These are phyloP conservation scores for Lepidium aucheri DNA, from an alignment of 345 rosid species.

Conservation along the genomic window DNA sequence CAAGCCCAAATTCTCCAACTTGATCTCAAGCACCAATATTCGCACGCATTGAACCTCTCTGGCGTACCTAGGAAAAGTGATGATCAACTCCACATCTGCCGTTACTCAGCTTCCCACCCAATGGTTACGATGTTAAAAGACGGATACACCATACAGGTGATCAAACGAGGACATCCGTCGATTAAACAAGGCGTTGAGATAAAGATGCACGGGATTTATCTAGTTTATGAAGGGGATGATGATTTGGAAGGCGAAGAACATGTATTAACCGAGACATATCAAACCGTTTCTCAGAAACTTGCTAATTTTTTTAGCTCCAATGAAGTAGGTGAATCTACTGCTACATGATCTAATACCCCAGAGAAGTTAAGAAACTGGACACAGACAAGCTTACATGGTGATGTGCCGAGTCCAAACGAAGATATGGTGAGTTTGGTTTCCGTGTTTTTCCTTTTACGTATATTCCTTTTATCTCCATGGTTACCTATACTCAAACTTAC, in stretches of 20 bases:
- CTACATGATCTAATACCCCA: slow-evolving; percentile 1
- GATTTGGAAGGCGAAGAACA: neutral
- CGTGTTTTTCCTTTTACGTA: too few relatives aligned
- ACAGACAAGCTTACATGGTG: too few relatives aligned
- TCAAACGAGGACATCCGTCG: neutral
- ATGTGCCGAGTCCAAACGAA: too few relatives aligned
- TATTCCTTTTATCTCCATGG: too few relatives aligned
- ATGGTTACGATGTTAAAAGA: slow-evolving; percentile 26
- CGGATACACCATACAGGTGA: slow-evolving; percentile 16
- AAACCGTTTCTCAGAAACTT: slow-evolving; percentile 21
- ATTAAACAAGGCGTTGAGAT: slow-evolving; percentile 3
- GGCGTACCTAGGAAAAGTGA: slow-evolving; percentile 43
- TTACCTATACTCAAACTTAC: neutral
- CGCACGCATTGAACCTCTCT: slow-evolving; percentile 20
- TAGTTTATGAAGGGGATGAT: slow-evolving; percentile 26
- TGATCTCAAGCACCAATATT: neutral
- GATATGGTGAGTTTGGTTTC: too few relatives aligned
- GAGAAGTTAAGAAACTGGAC: neutral
- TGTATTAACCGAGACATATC: neutral
- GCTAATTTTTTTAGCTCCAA: slow-evolving; percentile 22
- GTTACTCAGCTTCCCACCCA: slow-evolving; percentile 29
- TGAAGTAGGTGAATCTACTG: neutral
- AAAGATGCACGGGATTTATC: slow-evolving; percentile 21
- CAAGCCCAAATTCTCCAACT: slow-evolving; percentile 30
- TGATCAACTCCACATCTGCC: slow-evolving; percentile 48